Percentiles rank a stretch among this genome's conserved stretches.
Conservation (phyloP, 1,139 yeast species). For the Schizosaccharomyces versatilis region DNA sequence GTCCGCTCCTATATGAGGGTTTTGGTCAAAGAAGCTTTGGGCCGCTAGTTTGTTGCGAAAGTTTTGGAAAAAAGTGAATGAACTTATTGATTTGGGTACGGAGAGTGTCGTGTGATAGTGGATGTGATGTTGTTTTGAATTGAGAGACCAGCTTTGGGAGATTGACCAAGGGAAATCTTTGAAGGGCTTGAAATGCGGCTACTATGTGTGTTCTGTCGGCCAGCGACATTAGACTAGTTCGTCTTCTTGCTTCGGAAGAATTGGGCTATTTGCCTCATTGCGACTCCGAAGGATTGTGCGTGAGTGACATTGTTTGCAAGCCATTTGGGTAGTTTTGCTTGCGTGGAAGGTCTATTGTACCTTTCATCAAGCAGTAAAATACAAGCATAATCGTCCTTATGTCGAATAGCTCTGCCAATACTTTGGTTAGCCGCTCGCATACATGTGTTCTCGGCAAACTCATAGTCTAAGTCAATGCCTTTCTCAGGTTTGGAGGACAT, state of each 20-base stretch:
- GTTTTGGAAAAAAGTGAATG: no score
- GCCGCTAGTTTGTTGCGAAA: no score
- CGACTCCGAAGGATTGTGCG: not conserved
- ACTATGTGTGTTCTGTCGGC: no score
- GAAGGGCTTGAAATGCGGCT: no score
- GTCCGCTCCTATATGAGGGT: no score
- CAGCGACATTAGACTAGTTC: no score
- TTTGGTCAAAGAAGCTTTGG: no score
- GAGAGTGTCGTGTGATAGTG: no score
- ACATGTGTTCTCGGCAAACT: conserved; percentile 63
- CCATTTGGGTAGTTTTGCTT: conserved; percentile 56
- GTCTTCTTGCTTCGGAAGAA: not conserved
- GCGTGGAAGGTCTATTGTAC: conserved; percentile 29
- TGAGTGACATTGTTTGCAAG: conserved; percentile 23
- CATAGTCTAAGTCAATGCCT: conserved; percentile 23
- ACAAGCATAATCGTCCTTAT: conserved; percentile 55
- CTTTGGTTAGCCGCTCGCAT: conserved; percentile 87
- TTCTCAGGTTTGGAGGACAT: conserved; percentile 1
- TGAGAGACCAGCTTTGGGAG: no score
- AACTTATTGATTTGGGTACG: no score
- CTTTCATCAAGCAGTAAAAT: conserved; percentile 53
- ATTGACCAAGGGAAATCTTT: no score
- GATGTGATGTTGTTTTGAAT: no score
- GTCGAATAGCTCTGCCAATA: conserved; percentile 86
- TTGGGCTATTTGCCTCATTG: not conserved